Base-by-base conservation (phyloP, 2,329 filamentous ascomycete species). In the Escovopsis sp. region DNA sequence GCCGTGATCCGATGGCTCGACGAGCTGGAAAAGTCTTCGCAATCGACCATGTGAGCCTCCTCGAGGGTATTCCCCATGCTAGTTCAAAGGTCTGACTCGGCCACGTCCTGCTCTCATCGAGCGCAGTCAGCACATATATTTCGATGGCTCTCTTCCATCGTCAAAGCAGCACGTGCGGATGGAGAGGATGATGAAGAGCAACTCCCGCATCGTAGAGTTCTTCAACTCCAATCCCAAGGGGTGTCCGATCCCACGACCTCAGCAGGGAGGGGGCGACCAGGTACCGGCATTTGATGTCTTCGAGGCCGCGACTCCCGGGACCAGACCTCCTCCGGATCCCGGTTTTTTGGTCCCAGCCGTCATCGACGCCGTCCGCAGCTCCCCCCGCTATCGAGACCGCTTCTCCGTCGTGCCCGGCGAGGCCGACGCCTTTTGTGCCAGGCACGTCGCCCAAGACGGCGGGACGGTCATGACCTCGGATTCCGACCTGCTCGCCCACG, bases 371-470 rank as follows among this genome's bases (percentile, higher is more conserved):
- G 61, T 95, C 19, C 58, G 59, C n/a, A 45, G 50, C 0, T 73
- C 61, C 5, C 15, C 55, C 2, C 56, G 53, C 4, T 76, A 73
- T 47, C 57, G 48, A 4, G 53, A 47, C 46, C 55, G 68, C 37
- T 67, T 65, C 8, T 62, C 67, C 23, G 68, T 91, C 11, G 80
- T 94, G 0, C 78, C 85, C 0, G 87, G 84, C 1, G 89, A 96
- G 61, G 89, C 89, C 1, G 89, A 96, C 55, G 62, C 69, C 23
- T 91, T 77, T 61, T 94, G 87, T 57, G 86, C 85, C 3, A 62
- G 69, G 12, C 68, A 77, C 42, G 69, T 84, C 6, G 67, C 67
- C n/a, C 48, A 63, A 3, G 55, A 67, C 2, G 66, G 70, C 2
- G 75, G 74, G 1, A 64, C 67, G 2, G 70, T 86, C 12, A 61